Evolutionary conservation across 495 filamentous ascomycete species (phyloP), one percentile per base, ranked within the genome.

Genomic region (Penicillium odoratum): DNA sequence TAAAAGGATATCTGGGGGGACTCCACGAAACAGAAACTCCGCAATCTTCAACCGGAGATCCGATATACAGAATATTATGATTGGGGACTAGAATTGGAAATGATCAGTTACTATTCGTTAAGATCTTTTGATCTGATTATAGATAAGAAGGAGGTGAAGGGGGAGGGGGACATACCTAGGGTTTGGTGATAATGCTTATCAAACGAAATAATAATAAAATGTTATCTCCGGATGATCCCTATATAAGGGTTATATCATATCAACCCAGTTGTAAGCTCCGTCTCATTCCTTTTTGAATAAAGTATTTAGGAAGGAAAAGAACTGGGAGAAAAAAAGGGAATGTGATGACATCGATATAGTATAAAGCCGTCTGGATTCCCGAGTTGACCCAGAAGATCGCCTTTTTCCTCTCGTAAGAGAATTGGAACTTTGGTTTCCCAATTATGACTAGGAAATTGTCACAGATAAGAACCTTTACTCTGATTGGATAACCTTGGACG

Each of bases 321-420:
- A 16, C 44, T 16, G 15, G 46, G 31, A 43, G 26, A 52, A 55
- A 15, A 36, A 48, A 9, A 40, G 13, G 31, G 34, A 34, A 48
- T 13, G 53, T 64, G 60, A 63, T 66, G 64, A 66, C 60, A 62
- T 62, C 55, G 57, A 54, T 58, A 50, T 59, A 51, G 33, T 50
- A 6, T 8, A 21, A 10, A 50, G 3, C n/a, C 7, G 55, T 51
- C 48, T 56, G 49, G 49, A 53, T n/a, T 29, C 36, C 21, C 49
- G 56, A 16, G 11, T 47, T 31, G 46, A 50, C 38, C 59, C 62
- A 68, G 63, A 63, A 51, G 65, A 69, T 69, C 66, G 29, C 25
- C 58, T 56, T 60, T 67, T 69, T 56, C 25, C 53, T 69, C 61
- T 69, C 67, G 67, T 69, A 69, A 69, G 52, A 61, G 53, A 61